Evolutionary conservation across 164 flowering plant genomes (phyloP).

Genomic region (Malania oleifera): DNA sequence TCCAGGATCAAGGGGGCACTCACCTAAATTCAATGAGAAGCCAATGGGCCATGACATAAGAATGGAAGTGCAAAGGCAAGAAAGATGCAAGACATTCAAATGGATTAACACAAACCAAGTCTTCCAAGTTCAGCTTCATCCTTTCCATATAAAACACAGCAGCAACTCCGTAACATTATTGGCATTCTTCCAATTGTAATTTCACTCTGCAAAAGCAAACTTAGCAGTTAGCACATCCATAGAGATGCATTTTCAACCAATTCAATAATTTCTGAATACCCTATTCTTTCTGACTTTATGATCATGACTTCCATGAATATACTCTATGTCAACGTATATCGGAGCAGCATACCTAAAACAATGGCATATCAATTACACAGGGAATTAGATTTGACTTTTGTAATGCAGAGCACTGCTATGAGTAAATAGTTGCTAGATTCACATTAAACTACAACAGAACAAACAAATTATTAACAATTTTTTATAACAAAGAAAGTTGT

Average conservation of each 20-base stretch:
- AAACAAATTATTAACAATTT: no score
- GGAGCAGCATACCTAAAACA: slow-evolving; percentile 71
- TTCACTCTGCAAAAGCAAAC: slow-evolving; percentile 33
- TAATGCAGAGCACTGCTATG: neutral
- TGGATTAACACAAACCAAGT: slow-evolving; percentile 41
- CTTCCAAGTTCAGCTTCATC: slow-evolving; percentile 88
- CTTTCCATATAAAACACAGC: slow-evolving; percentile 61
- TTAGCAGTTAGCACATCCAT: neutral
- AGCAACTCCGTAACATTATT: slow-evolving; percentile 80
- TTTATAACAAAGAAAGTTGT: no score
- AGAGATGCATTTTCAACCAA: neutral
- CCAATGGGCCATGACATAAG: neutral
- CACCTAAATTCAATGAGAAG: slow-evolving; percentile 43
- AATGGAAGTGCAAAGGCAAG: neutral
- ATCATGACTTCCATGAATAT: slow-evolving; percentile 33
- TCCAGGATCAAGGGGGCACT: slow-evolving; percentile 97
- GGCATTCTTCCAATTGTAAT: slow-evolving; percentile 79
- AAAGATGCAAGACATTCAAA: neutral
- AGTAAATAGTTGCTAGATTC: neutral
- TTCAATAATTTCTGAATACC: slow-evolving; percentile 25
- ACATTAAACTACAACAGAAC: neutral
- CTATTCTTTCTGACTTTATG: slow-evolving; percentile 13
- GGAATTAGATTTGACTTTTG: neutral
- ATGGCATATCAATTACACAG: slow-evolving; percentile 3
- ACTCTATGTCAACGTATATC: slow-evolving; percentile 51